phyloP scores from a whole-genome alignment of 2,329 filamentous ascomycete genomes.

The Domatiomyces catenatus region DNA sequence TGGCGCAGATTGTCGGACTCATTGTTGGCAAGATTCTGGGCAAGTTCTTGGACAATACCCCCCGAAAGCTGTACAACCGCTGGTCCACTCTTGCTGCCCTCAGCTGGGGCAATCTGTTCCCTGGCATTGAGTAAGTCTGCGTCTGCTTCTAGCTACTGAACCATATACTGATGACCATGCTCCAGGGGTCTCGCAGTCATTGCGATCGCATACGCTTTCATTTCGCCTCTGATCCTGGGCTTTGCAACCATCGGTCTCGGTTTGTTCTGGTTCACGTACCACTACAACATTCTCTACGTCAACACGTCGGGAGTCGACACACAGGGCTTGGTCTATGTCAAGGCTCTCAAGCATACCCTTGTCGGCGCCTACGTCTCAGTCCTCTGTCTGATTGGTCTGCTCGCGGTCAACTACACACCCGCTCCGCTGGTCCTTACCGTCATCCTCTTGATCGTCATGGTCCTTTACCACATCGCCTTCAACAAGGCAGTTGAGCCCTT shows the following conservation, averaged over 20 bases:
- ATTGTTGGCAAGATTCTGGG: conserved; percentile 60
- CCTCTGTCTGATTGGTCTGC: conserved; percentile 70
- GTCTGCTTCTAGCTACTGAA: background rate
- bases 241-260: conserved; percentile 67
- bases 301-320: conserved; percentile 70
- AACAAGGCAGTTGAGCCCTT: conserved; percentile 61
- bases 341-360: conserved; percentile 73
- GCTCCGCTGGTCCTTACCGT: conserved; percentile 61
- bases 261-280: conserved; percentile 73
- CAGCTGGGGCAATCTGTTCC: conserved; percentile 71
- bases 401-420: conserved; percentile 52
- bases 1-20: conserved; percentile 62
- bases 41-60: conserved; percentile 59
- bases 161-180: background rate
- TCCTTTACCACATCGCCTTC: conserved; percentile 58
- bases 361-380: conserved; percentile 72
- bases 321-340: conserved; percentile 72
- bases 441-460: conserved; percentile 57
- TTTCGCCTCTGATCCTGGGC: conserved; percentile 68
- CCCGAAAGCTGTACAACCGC: conserved; percentile 62
- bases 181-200: conserved; percentile 13
- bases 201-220: conserved; percentile 74
- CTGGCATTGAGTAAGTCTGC: conserved; percentile 56
- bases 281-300: conserved; percentile 83
- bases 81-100: conserved; percentile 61